Conservation (phyloP, 345 rosid species). For the Cardamine resedifolia region DNA sequence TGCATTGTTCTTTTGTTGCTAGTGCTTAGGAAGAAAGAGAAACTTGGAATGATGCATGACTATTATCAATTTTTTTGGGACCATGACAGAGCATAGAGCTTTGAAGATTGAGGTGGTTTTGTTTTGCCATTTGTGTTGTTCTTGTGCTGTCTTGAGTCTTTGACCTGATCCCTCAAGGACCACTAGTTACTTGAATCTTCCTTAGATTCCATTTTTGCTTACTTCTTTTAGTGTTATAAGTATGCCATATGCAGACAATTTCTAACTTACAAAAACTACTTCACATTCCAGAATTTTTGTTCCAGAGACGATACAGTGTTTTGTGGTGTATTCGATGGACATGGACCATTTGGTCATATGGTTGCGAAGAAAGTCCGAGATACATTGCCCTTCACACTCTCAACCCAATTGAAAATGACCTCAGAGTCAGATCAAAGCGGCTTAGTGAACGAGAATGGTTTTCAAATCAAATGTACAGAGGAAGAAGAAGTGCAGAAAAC, state of each 20-base stretch:
- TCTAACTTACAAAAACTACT: conserved; percentile 25
- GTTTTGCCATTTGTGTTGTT: conserved; percentile 32
- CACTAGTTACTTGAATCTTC: conserved; percentile 20
- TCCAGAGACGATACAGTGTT: conserved; percentile 66
- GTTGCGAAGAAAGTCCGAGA: conserved; percentile 90
- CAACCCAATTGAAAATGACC: conserved; percentile 55
- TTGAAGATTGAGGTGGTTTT: conserved; percentile 26
- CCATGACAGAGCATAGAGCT: conserved; percentile 22
- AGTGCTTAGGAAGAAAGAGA: conserved; percentile 31
- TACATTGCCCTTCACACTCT: conserved; percentile 66
- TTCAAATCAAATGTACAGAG: conserved; percentile 27
- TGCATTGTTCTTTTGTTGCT: conserved; percentile 23
- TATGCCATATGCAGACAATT: conserved; percentile 9
- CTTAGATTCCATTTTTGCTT: conserved; percentile 16
- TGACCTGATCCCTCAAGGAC: conserved; percentile 30
- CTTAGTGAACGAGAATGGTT: conserved; percentile 24
- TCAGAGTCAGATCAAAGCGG: conserved; percentile 38
- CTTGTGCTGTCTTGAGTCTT: conserved; percentile 37
- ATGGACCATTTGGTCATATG: conserved; percentile 96
- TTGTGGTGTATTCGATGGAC: conserved; percentile 97
- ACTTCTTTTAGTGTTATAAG: background rate
- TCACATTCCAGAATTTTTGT: conserved; percentile 62
- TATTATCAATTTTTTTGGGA: conserved; percentile 7
- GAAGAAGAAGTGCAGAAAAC: conserved; percentile 44
- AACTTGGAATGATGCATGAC: conserved; percentile 30